phyloP scores from a whole-genome alignment of 257 asterid genomes.

The Fraxinus excelsior region DNA sequence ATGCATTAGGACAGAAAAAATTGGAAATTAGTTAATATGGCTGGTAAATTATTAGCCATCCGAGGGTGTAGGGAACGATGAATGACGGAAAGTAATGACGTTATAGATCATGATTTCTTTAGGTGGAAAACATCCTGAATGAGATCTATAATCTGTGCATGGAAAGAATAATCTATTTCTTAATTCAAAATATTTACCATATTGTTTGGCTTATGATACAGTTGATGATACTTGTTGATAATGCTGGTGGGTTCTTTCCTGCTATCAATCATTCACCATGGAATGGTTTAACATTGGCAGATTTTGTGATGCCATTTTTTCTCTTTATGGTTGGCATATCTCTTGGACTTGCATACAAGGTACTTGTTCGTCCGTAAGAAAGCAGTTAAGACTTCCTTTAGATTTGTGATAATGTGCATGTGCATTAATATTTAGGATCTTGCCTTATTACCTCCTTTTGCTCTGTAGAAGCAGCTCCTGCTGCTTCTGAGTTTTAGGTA shows the following conservation, averaged over 20 bases:
- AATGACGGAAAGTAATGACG: background rate
- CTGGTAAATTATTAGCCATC: background rate
- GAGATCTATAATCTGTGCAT: background rate
- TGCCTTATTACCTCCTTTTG: background rate
- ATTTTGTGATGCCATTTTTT: constrained; percentile 78
- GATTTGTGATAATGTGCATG: background rate
- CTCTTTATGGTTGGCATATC: constrained; percentile 78
- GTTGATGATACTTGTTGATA: constrained; percentile 73
- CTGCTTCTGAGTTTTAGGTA: background rate
- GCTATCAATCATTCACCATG: constrained; percentile 76
- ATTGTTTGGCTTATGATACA: constrained; percentile 30
- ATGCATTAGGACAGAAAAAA: background rate
- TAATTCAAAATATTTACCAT: background rate
- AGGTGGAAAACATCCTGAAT: background rate
- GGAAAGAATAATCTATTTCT: constrained; percentile 3
- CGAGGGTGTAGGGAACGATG: background rate
- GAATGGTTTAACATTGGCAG: constrained; percentile 75
- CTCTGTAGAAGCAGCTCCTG: background rate
- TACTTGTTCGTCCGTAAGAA: constrained; percentile 13
- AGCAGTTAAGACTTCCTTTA: background rate
- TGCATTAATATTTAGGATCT: background rate
- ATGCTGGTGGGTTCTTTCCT: constrained; percentile 66
- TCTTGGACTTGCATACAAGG: constrained; percentile 73
- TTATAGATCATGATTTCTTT: background rate
- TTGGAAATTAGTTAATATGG: background rate